Percentiles rank a stretch among this genome's conserved stretches.
Conservation (phyloP, 2,329 filamentous ascomycete genomes). For the Curvularia verruculosa region DNA sequence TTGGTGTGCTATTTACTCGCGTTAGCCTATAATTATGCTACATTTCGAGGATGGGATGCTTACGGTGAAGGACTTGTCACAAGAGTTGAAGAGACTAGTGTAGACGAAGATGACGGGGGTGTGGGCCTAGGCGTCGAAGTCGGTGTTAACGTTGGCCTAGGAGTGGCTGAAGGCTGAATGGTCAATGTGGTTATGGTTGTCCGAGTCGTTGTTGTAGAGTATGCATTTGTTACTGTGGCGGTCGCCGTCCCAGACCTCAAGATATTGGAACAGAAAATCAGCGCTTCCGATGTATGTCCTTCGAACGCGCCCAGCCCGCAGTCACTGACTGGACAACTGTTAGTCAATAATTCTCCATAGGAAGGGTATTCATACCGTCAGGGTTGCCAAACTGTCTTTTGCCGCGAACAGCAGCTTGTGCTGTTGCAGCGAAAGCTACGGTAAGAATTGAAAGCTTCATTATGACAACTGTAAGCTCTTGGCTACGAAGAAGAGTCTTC, state of each 20-base stretch:
- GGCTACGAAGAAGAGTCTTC: neutral
- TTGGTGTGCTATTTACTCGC: slow-evolving; percentile 25
- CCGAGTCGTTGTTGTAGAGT: slow-evolving; percentile 29
- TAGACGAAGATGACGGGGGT: slow-evolving; percentile 1
- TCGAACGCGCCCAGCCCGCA: slow-evolving; percentile 42
- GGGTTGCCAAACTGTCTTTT: slow-evolving; percentile 30
- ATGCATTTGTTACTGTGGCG: slow-evolving; percentile 27
- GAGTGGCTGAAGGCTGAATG: slow-evolving; percentile 24
- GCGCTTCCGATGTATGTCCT: slow-evolving; percentile 39
- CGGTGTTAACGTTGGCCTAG: slow-evolving; percentile 16
- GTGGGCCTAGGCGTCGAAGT: slow-evolving; percentile 22
- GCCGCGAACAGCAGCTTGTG: slow-evolving; percentile 27
- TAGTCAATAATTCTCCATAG: neutral
- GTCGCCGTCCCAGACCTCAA: slow-evolving; percentile 37
- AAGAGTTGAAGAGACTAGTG: slow-evolving; percentile 17
- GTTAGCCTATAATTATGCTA: neutral
- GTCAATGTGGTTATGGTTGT: slow-evolving; percentile 33
- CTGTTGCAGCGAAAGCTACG: slow-evolving; percentile 31
- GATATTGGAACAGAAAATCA: slow-evolving; percentile 39
- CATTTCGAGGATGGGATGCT: slow-evolving; percentile 2
- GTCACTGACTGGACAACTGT: slow-evolving; percentile 22
- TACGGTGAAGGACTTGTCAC: slow-evolving; percentile 33
- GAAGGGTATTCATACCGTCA: slow-evolving; percentile 28
- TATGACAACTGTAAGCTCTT: slow-evolving; percentile 9
- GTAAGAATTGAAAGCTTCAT: slow-evolving; percentile 36